phyloP scores from a whole-genome alignment of 176 grass and related monocot species.

The Cenchrus americanus region DNA sequence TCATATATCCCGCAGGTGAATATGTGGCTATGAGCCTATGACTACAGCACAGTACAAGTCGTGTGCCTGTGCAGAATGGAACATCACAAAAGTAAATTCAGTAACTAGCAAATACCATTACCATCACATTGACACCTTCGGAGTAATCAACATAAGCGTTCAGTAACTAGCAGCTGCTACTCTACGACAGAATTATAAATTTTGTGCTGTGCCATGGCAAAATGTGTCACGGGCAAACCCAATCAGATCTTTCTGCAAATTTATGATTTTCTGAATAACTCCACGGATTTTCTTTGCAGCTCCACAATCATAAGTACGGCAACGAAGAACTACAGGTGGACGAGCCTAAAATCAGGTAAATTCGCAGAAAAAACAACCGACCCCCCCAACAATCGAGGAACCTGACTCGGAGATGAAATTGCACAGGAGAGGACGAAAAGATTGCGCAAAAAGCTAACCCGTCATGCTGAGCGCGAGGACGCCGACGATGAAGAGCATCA shows the following conservation, averaged over 20 bases:
- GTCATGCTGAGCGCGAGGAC: slow-evolving; percentile 94
- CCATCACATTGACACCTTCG: neutral
- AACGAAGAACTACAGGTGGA: neutral
- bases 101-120: neutral
- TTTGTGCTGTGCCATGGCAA: slow-evolving; percentile 20
- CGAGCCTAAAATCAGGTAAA: neutral
- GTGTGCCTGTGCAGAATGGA: neutral
- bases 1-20: neutral
- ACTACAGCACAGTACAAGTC: neutral
- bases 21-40: slow-evolving; percentile 10
- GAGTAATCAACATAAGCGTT: neutral
- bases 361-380: neutral
- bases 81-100: neutral
- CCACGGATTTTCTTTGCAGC: neutral
- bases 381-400: neutral
- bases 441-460: slow-evolving; percentile 46
- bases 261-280: neutral
- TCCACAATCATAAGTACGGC: neutral
- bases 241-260: neutral
- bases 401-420: neutral
- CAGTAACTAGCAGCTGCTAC: too few species aligned
- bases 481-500: slow-evolving; percentile 61
- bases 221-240: neutral
- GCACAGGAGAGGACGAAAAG: neutral
- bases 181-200: neutral